Base-by-base conservation (phyloP, 1,284 basidiomycete genomes). In the Cerioporus squamosus region DNA sequence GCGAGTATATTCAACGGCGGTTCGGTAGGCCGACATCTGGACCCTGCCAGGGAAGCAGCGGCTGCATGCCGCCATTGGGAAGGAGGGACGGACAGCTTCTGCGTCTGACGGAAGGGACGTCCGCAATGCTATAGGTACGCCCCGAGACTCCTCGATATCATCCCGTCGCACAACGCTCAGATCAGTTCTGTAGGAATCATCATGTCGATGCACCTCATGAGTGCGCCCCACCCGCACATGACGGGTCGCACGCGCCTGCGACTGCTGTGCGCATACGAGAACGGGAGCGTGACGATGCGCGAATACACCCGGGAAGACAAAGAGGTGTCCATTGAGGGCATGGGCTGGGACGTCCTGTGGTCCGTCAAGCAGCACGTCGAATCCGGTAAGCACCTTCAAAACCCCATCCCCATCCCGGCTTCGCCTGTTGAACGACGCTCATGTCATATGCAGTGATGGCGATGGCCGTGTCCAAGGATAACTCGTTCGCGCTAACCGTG, bases 11-110 rank as follows among this genome's bases (percentile, higher is more conserved):
- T n/a, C 7, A 24, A 22, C 8, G 1, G 24, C 4, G 15, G 8
- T 38, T 2, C 33, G 20, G 14, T 42, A 94, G 91, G 89, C 87
- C 22, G 94, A 97, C 68, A 75, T 96, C 17, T 94, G 93, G 87
- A 73, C 79, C 12, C 70, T 96, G 12, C 89, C 90, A 0, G 78
- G 80, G 0, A 72, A 78, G 45, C 75, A 84, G 42, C 78, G 94
- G 26, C 63, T 94, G 2, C 92, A 95, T 70, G 91, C 94, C 12
- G 92, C 91, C 0, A 83, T 95, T 52, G 91, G 91, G 2, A 85
- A 86, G 61, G 71, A 74, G 17, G 71, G 57, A 18, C 72, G 52
- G 70, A 67, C 36, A 61, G 62, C 59, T 1, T 52, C 50, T 31
- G 74, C 79, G 24, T 69, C 78, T 0, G 81, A 83, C 51, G 82